Conservation (phyloP, 1,284 basidiomycete species). For the Pseudozyma pruni region DNA sequence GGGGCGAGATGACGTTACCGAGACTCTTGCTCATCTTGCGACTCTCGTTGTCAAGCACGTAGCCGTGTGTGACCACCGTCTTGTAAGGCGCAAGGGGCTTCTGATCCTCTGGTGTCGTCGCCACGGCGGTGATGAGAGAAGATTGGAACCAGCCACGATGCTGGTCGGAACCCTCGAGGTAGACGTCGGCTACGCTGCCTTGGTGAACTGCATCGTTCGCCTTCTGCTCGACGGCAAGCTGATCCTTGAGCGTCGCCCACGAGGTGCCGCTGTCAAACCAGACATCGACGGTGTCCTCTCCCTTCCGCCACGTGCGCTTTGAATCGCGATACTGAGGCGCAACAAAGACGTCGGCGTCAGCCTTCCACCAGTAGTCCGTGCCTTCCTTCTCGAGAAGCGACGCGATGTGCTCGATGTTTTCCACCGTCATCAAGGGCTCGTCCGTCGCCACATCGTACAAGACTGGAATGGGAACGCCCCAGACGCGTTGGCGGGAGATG, state of each 20-base stretch:
- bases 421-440: slow-evolving; percentile 74
- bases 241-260: slow-evolving; percentile 81
- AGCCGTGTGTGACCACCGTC: slow-evolving; percentile 91
- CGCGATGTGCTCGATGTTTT: slow-evolving; percentile 82
- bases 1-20: slow-evolving; percentile 90
- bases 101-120: slow-evolving; percentile 65
- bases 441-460: slow-evolving; percentile 78
- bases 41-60: slow-evolving; percentile 90
- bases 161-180: slow-evolving; percentile 95
- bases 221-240: slow-evolving; percentile 31
- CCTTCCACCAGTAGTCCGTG: slow-evolving; percentile 89
- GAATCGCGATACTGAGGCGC: slow-evolving; percentile 49
- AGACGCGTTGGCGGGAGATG: slow-evolving; percentile 95
- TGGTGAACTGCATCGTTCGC: background rate
- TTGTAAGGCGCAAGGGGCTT: slow-evolving; percentile 75
- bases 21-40: slow-evolving; percentile 99
- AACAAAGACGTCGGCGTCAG: slow-evolving; percentile 81
- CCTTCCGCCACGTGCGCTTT: slow-evolving; percentile 65
- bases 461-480: slow-evolving; percentile 97
- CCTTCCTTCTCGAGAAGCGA: slow-evolving; percentile 79
- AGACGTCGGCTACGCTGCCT: slow-evolving; percentile 78
- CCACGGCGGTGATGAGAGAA: slow-evolving; percentile 84
- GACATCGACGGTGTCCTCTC: slow-evolving; percentile 96
- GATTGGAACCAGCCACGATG: slow-evolving; percentile 99
- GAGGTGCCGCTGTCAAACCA: slow-evolving; percentile 99